Base-by-base conservation (phyloP, 495 filamentous ascomycete genomes). In the Penicillium steckii region DNA sequence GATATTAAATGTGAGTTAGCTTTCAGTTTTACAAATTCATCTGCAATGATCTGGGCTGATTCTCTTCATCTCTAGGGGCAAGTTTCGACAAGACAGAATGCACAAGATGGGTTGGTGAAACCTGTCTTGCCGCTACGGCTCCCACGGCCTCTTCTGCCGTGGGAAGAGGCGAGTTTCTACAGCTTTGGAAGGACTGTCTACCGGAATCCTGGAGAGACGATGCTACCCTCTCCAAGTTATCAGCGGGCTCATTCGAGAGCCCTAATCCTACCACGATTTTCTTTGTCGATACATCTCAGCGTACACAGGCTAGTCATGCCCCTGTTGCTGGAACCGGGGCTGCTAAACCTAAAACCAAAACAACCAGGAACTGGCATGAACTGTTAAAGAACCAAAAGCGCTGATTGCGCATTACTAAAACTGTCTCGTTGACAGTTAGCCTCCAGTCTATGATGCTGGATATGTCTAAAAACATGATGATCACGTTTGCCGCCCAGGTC, bases 291-390 rank as follows among this genome's bases (percentile, higher is more conserved):
- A 57, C 69, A 27, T 61, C 57, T 15, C 71, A 74, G 48, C 62
- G 69, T 15, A 61, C 71, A 26, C 67, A 67, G 27, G 41, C 49
- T 9, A 66, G 61, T 52, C 70, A 72, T 40, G 64, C 64, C 25
- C 46, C 65, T 22, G 47, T 65, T 21, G 50, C 59, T 19, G 65
- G 65, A 38, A 60, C 64, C 41, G 61, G 64, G 38, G 55, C 69
- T 4, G 72, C 72, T 2, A 72, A 75, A 30, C 69, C 69, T 3
- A 72, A 75, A 30, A 70, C 69, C 25, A 80, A 80, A 44, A 75
- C 73, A 52, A 78, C 77, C 56, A 82, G 90, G 49, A 95, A 93
- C 62, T 96, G 91, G 91, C 91, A 96, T 67, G 91, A 95, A 65
- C 85, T 81, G 59, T 93, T 96, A 71, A 87, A 80, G 29, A 74